These are phyloP conservation scores for Casuarina glauca DNA, from an alignment of 306 rosid genomes.

Conservation along the genomic window DNA sequence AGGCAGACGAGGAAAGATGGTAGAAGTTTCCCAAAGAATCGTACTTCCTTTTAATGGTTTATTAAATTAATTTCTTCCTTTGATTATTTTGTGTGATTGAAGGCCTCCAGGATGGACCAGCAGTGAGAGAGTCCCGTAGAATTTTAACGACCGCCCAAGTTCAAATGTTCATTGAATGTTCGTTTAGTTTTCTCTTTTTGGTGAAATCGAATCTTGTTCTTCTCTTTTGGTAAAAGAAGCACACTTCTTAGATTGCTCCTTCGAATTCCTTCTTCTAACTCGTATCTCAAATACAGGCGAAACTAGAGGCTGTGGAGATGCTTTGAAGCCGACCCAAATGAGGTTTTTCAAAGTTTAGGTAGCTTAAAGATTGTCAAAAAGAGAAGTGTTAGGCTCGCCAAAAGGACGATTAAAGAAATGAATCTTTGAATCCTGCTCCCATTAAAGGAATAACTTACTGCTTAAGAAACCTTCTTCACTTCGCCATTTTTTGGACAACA, in stretches of 20 bases:
- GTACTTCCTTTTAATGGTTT: neutral
- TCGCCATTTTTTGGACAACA: neutral
- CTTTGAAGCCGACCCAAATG: conserved; percentile 40
- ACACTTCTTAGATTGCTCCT: conserved; percentile 15
- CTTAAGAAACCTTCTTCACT: neutral
- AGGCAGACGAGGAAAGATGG: conserved; percentile 10
- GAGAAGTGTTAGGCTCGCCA: conserved; percentile 45
- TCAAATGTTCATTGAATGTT: neutral
- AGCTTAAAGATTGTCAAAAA: conserved; percentile 38
- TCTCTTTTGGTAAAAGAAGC: neutral
- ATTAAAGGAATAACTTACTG: conserved; percentile 30
- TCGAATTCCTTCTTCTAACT: conserved; percentile 21
- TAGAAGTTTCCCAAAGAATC: conserved; percentile 23
- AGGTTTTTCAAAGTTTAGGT: conserved; percentile 18
- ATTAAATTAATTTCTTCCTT: neutral
- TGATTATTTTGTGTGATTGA: neutral
- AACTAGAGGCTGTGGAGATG: conserved; percentile 36
- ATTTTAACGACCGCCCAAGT: neutral
- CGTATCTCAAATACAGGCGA: conserved; percentile 30
- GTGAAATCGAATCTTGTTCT: neutral
- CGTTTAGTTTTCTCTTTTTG: neutral
- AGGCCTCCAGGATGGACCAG: neutral
- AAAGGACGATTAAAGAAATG: conserved; percentile 14
- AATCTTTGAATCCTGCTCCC: conserved; percentile 41
- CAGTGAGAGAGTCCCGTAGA: neutral